Base-by-base conservation (phyloP, 2,329 filamentous ascomycete genomes). In the Knufia fluminis region DNA sequence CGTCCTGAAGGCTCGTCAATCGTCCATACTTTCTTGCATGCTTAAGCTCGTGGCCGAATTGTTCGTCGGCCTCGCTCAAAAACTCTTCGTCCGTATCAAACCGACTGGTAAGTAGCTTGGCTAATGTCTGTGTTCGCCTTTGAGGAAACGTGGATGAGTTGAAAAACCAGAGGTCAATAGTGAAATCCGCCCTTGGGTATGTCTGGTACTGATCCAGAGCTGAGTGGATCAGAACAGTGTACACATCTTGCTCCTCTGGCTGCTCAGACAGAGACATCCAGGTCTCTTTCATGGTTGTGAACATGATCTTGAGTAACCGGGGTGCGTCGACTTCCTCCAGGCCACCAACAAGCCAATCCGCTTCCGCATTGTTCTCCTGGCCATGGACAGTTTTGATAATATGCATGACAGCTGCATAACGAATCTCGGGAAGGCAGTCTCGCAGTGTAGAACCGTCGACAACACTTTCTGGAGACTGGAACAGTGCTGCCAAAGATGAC, bases 231-330 rank as follows among this genome's bases (percentile, higher is more conserved):
- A 49, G 39, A 23, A 43, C 9, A 7, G 46, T 43, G 24, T 49
- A 49, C 16, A 42, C 17, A 24, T 49, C 39, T 22, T 49, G 46
- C 19, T 36, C 39, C 23, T 24, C 46, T 26, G 46, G 46, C 7
- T 49, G 17, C 28, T 49, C 46, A 22, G 28, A 20, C 17, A 42
- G 19, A 4, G 38, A 33, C 12, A 43, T 43, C 46, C 46, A 49
- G 19, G 36, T 49, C 16, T 42, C 39, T 36, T 49, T 49, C 46
- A 49, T 42, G 17, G 46, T 49, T 14, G 46, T 19, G 24, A 43
- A 42, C 7, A 49, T 42, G 4, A 14, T 43, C 12, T 23, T 35
- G 8, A 49, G 39, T 7, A 49, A 22, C 4, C 17, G n/a, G 3
- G 33, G 7, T 1, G 39, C 28, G 40, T 49, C 46, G 10, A n/a